phyloP scores from a whole-genome alignment of 371 early-diverging fungal species.

The Parasitella parasitica region DNA sequence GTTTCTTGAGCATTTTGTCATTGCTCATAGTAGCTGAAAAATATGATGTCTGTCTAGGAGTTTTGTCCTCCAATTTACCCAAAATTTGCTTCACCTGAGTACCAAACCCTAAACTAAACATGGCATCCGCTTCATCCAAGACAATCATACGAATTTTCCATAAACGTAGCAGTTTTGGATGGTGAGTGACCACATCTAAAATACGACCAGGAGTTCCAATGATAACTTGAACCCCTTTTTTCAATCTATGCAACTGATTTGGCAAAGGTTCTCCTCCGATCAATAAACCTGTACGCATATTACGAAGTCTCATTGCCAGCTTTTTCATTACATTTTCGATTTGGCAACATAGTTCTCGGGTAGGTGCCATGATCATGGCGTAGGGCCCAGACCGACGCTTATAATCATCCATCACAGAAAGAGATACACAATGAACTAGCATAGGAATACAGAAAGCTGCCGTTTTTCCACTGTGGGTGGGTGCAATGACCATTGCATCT shows the following conservation, averaged over 20 bases:
- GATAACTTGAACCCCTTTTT: slow-evolving; percentile 57
- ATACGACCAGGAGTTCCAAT: slow-evolving; percentile 65
- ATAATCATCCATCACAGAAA: slow-evolving; percentile 37
- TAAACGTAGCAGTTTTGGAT: slow-evolving; percentile 39
- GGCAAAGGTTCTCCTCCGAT: slow-evolving; percentile 58
- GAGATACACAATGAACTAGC: slow-evolving; percentile 50
- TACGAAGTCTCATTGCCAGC: slow-evolving; percentile 45
- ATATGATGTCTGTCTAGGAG: slow-evolving; percentile 46
- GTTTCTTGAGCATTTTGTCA: slow-evolving; percentile 7
- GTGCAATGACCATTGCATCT: slow-evolving; percentile 71
- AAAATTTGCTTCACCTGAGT: slow-evolving; percentile 50
- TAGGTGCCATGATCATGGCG: slow-evolving; percentile 60
- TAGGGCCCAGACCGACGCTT: slow-evolving; percentile 50
- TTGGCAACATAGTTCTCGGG: slow-evolving; percentile 55
- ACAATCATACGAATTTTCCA: slow-evolving; percentile 56
- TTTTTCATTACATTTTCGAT: slow-evolving; percentile 48
- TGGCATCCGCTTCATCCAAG: slow-evolving; percentile 62
- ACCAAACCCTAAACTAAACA: slow-evolving; percentile 57
- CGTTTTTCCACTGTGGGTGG: slow-evolving; percentile 70
- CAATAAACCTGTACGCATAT: slow-evolving; percentile 56
- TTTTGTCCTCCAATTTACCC: slow-evolving; percentile 42
- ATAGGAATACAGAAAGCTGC: slow-evolving; percentile 54
- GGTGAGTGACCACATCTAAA: slow-evolving; percentile 45
- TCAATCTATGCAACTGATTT: slow-evolving; percentile 54
- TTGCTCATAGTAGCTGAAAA: slow-evolving; percentile 49